A percentile compares a stretch with the other conserved stretches of the same genome.
These are phyloP conservation scores for Trifolium dubium DNA, from an alignment of 306 rosid genomes.

Conservation along the genomic window DNA sequence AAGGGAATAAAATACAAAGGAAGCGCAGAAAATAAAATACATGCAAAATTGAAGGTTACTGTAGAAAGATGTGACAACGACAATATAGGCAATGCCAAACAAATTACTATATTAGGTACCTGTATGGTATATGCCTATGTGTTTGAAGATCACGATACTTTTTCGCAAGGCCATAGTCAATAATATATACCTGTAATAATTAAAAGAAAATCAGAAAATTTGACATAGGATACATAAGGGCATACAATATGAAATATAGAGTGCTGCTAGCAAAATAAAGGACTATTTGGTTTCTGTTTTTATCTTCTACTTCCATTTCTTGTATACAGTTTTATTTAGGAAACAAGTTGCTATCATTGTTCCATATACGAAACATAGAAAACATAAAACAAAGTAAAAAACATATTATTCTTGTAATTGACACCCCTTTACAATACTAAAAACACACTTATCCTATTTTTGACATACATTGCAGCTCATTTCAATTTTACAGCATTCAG, in stretches of 20 bases:
- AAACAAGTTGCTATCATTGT: not conserved
- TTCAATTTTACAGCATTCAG: too few relatives aligned
- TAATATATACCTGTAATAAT: constrained; percentile 76
- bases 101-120: constrained; percentile 58
- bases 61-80: not conserved
- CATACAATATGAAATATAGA: not conserved
- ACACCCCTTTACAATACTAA: not conserved
- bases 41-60: constrained; percentile 19
- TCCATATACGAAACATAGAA: not conserved
- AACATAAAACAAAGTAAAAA: not conserved
- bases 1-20: not conserved
- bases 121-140: constrained; percentile 97
- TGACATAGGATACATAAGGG: not conserved
- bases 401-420: not conserved
- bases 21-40: not conserved
- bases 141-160: constrained; percentile 97
- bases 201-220: constrained; percentile 38
- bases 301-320: not conserved
- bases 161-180: constrained; percentile 97
- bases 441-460: too few relatives aligned
- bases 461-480: too few relatives aligned
- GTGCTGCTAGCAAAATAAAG: not conserved
- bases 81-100: not conserved
- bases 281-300: not conserved
- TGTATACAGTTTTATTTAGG: not conserved